Base-by-base conservation (phyloP, 768 basidiomycete species). In the Leccinum broughii region DNA sequence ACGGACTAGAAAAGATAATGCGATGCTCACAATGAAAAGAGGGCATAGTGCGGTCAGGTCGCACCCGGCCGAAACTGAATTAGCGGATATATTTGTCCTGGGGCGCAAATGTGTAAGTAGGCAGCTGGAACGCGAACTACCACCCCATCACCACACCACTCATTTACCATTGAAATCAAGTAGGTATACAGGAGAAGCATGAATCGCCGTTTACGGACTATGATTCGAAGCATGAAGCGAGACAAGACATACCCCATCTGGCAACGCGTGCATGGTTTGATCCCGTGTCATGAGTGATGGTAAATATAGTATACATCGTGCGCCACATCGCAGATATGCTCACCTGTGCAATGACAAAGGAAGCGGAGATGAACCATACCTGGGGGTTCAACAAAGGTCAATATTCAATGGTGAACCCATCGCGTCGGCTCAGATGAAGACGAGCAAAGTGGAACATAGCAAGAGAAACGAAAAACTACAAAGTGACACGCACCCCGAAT, bases 11-110 rank as follows among this genome's bases (percentile, higher is more conserved):
- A 10, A 22, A 22, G 44, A 5, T 20, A 46, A 24, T 49, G 44
- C n/a, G 34, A 54, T 24, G 76, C 82, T 32, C 64, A 86, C 85
- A 66, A 93, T 84, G 74, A 85, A 93, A 52, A 86, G 86, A 57
- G 92, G 92, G 64, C 85, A 78, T 32, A 93, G 80, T 3, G 90
- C 85, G 2, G 90, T 93, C 65, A 93, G 73, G 72, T 93, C 91
- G 68, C 90, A 92, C 14, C 92, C 90, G 4, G 92, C 90, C 49
- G 86, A 88, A 68, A 93, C 84, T 5, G 88, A 87, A 76, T 93
- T 93, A 32, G 90, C 91, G 10, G 89, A 88, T 66, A 90, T 88
- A 72, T 90, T 92, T 32, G 88, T 90, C 17, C 86, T 88, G 44
- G n/a, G 44, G 63, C 58, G 58, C 56, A 56, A 44, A 53, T 28